Evolutionary conservation across 768 basidiomycete genomes (phyloP), one percentile per base, ranked within the genome.

Genomic region (Chalciporus chontae): DNA sequence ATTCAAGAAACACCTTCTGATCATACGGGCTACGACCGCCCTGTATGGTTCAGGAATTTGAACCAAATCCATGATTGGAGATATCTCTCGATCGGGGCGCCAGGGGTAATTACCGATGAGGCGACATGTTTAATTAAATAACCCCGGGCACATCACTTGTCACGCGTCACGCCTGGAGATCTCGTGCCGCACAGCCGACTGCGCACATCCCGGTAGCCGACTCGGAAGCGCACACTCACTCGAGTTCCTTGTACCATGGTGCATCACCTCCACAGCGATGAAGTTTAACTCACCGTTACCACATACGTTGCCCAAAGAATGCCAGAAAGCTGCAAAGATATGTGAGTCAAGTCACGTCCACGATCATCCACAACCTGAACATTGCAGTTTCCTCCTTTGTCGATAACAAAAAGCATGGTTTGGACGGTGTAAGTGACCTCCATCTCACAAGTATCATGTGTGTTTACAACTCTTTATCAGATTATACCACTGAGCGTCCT

Each of bases 281-380:
- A 79, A 80, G 54, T 58, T 79, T 27, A 76, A 71, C 48, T 75
- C 74, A 1, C 77, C 78, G 19, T 61, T 79, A 42, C 78, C 78
- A 23, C 76, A 83, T 52, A 51, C 65, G 4, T 72, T 95, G 32
- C 80, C 82, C 11, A 93, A 89, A 48, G 93, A 96, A 71, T 92
- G 90, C 61, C 68, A 72, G 42, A 96, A 95, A 67, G 92, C 92
- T 21, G 82, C 89, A 8, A 90, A 85, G 62, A 96, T 94, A 51
- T 84, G 91, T 90, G 54, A 47, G 85, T 59, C 45, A 36, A 15
- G 8, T 48, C 36, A 29, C 37, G 37, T 45, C 17, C 17, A 31
- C 24, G 7, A 18, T 32, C 11, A 29, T 27, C 7, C 3, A 18
- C 48, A 26, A 38, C 17, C 47, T 59, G 38, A 47, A 48, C 51